A percentile compares a stretch with the other conserved stretches of the same genome.
Evolutionary conservation across 805 yeast genomes (phyloP).

Genomic region (Ogataea henricii): DNA sequence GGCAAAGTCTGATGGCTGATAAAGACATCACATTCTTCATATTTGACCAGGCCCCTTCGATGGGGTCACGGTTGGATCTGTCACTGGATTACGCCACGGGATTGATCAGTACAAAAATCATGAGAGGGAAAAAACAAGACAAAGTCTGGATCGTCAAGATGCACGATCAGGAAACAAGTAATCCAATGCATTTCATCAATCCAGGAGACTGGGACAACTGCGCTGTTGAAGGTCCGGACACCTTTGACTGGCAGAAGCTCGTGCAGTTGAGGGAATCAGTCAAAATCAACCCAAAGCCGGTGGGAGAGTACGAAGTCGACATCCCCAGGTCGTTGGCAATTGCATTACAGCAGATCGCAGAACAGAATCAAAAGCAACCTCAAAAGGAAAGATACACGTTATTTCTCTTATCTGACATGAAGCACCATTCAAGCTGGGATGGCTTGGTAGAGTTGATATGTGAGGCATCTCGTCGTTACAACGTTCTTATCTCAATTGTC

Average conservation of each 20-base stretch:
- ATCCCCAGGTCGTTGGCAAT: conserved; percentile 31
- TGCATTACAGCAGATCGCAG: conserved; percentile 24
- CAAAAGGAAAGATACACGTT: conserved; percentile 22
- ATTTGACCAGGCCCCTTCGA: conserved; percentile 49
- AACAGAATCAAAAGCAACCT: conserved; percentile 13
- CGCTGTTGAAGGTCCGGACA: conserved; percentile 19
- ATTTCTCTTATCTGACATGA: conserved; percentile 22
- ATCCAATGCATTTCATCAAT: conserved; percentile 24
- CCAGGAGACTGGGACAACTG: conserved; percentile 29
- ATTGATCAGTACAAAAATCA: conserved; percentile 34
- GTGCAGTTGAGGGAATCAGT: conserved; percentile 16
- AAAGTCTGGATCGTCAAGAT: conserved; percentile 25
- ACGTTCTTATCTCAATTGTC: conserved; percentile 18
- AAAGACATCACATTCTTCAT: conserved; percentile 39
- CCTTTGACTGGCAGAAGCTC: conserved; percentile 22
- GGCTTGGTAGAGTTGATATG: conserved; percentile 18
- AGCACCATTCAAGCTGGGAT: conserved; percentile 21
- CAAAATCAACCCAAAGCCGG: conserved; percentile 19
- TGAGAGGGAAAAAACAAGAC: conserved; percentile 31
- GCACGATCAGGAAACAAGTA: conserved; percentile 30
- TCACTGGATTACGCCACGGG: conserved; percentile 45
- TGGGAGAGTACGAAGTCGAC: conserved; percentile 29
- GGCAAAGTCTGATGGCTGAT: conserved; percentile 18
- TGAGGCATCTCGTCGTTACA: conserved; percentile 14
- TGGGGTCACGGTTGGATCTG: conserved; percentile 43